Conservation (phyloP, 768 basidiomycete species). For the Boletus pseudo-olivaceus region DNA sequence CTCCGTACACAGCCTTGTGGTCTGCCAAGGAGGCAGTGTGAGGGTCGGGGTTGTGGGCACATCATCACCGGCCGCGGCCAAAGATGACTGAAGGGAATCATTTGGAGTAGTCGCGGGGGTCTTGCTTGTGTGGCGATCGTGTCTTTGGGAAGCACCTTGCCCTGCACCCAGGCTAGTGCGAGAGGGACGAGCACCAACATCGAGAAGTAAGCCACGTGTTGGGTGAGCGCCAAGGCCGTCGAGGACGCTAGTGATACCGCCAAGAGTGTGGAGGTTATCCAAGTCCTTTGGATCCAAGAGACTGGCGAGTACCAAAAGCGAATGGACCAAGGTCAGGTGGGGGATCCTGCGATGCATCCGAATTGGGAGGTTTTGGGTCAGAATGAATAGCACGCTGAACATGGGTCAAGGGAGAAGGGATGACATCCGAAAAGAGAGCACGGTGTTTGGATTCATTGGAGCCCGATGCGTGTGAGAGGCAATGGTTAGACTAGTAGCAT, state of each 20-base stretch:
- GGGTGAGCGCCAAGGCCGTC: slow-evolving; percentile 69
- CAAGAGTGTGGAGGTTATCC: slow-evolving; percentile 59
- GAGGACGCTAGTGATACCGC: slow-evolving; percentile 67
- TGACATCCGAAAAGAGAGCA: slow-evolving; percentile 1
- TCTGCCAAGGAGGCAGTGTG: slow-evolving; percentile 50
- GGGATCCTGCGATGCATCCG: slow-evolving; percentile 37
- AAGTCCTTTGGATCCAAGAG: slow-evolving; percentile 89
- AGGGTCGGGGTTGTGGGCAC: slow-evolving; percentile 5
- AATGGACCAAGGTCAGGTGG: slow-evolving; percentile 67
- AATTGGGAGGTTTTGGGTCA: slow-evolving; percentile 12
- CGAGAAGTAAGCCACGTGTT: slow-evolving; percentile 41
- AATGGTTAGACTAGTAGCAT: slow-evolving; percentile 33
- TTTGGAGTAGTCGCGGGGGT: not conserved
- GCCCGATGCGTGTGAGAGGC: slow-evolving; percentile 39
- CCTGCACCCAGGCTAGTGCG: slow-evolving; percentile 28
- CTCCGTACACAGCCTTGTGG: slow-evolving; percentile 66
- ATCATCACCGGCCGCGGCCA: slow-evolving; percentile 1
- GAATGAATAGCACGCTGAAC: slow-evolving; percentile 22
- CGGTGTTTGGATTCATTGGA: slow-evolving; percentile 32
- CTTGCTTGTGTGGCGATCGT: slow-evolving; percentile 18
- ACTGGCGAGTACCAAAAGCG: slow-evolving; percentile 67
- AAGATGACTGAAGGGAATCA: slow-evolving; percentile 9
- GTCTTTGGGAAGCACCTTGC: slow-evolving; percentile 31
- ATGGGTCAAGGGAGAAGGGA: slow-evolving; percentile 18
- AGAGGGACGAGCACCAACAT: not conserved